Evolutionary conservation across 2,329 filamentous ascomycete species (phyloP).

Genomic region (Rutstroemia sp.): DNA sequence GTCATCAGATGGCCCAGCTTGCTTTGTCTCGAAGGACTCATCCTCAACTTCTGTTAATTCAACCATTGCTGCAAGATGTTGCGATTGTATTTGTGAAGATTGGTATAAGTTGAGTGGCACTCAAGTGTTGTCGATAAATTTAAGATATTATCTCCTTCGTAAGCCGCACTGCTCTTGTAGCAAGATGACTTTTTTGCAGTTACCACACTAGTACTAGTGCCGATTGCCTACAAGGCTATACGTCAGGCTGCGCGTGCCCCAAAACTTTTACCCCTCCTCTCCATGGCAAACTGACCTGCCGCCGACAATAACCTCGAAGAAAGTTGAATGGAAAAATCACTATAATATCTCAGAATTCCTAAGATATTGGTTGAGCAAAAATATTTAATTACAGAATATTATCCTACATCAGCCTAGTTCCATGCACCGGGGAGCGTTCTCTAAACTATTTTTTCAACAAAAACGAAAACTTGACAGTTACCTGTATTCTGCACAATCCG

Average conservation of each 20-base stretch:
- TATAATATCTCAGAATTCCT: no score
- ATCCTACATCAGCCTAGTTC: no score
- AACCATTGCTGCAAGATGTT: constrained; percentile 38
- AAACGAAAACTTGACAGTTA: no score
- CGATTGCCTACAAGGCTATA: background rate
- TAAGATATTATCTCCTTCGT: background rate
- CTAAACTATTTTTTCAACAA: no score
- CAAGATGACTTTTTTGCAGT: background rate
- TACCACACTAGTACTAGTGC: background rate
- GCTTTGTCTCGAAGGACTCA: constrained; percentile 77
- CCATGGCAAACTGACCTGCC: background rate
- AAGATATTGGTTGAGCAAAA: no score
- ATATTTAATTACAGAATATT: no score
- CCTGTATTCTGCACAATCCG: no score
- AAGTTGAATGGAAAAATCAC: no score
- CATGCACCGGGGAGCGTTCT: no score
- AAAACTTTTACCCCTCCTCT: background rate
- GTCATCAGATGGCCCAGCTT: constrained; percentile 61
- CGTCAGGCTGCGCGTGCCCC: background rate
- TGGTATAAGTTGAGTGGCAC: no score
- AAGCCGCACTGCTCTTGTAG: background rate
- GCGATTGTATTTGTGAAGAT: no score
- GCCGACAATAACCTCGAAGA: background rate
- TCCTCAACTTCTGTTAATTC: constrained; percentile 95
- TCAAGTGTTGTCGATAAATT: constrained; percentile 38